A percentile compares a stretch with the other conserved stretches of the same genome.
Evolutionary conservation across 108 stramenopile genomes (phyloP).

Genomic region (Mayamaea pseudoterrestris): DNA sequence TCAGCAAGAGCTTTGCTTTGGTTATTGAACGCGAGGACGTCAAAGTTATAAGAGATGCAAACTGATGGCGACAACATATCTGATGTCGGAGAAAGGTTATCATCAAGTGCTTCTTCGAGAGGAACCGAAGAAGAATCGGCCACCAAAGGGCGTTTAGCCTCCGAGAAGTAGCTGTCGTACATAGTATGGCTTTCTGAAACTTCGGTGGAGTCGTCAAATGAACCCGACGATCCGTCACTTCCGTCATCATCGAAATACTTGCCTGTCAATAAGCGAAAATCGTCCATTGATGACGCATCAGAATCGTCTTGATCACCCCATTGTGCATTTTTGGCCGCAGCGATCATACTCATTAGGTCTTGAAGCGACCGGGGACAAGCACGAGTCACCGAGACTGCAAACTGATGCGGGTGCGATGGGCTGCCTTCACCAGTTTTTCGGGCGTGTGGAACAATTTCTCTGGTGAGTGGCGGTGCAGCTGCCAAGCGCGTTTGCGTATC

Average conservation of each 20-base stretch:
- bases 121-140: neutral
- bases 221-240: conserved; percentile 14
- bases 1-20: conserved; percentile 44
- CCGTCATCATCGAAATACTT: conserved; percentile 35
- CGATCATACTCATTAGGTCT: conserved; percentile 56
- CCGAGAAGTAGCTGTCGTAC: conserved; percentile 26
- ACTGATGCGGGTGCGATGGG: no score
- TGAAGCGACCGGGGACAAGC: conserved; percentile 21
- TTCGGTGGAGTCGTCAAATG: conserved; percentile 23
- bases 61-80: conserved; percentile 55
- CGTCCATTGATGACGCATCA: conserved; percentile 7
- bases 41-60: conserved; percentile 21
- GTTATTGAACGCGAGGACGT: conserved; percentile 24
- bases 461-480: no score
- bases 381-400: no score
- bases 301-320: conserved; percentile 44
- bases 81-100: no score
- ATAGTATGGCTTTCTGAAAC: no score
- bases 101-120: conserved; percentile 3
- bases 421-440: no score
- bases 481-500: conserved; percentile 52
- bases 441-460: neutral
- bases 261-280: neutral
- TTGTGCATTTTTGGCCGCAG: conserved; percentile 51
- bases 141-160: no score